These are phyloP conservation scores for Aphanomyces astaci DNA, from an alignment of 352 stramenopile genomes.

Conservation along the genomic window DNA sequence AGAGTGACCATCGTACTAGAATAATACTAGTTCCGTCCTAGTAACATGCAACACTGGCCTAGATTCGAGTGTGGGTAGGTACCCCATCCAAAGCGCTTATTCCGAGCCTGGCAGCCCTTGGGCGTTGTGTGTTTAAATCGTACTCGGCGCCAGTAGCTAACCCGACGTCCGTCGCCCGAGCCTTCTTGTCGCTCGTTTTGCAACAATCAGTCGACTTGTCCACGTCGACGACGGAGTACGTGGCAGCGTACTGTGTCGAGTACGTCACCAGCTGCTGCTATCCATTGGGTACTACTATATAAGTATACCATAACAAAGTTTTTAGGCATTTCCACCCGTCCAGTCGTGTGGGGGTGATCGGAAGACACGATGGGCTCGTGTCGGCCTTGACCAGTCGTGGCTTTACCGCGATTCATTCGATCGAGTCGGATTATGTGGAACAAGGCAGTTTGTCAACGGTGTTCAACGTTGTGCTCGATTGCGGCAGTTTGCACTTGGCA, in stretches of 20 bases:
- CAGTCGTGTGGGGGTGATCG: background rate
- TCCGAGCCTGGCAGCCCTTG: background rate
- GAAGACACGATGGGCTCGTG: background rate
- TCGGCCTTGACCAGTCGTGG: background rate
- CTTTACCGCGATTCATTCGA: background rate
- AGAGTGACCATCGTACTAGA: no score
- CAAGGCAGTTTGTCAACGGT: background rate
- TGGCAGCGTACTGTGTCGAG: background rate
- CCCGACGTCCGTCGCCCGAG: background rate
- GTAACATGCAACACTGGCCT: no score
- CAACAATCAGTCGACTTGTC: background rate
- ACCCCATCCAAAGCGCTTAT: background rate
- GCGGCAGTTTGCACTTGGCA: background rate
- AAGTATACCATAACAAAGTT: no score
- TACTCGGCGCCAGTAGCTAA: background rate
- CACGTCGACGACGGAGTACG: background rate
- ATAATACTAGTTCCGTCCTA: no score
- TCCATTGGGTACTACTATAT: no score
- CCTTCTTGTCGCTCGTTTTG: background rate
- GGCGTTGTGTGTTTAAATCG: background rate
- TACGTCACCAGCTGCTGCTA: no score
- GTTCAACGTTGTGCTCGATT: background rate
- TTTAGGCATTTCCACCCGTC: background rate
- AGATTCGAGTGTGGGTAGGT: conserved; percentile 14
- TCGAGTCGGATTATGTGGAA: background rate